Base-by-base conservation (phyloP, 805 yeast genomes). In the Yarrowia osloensis region DNA sequence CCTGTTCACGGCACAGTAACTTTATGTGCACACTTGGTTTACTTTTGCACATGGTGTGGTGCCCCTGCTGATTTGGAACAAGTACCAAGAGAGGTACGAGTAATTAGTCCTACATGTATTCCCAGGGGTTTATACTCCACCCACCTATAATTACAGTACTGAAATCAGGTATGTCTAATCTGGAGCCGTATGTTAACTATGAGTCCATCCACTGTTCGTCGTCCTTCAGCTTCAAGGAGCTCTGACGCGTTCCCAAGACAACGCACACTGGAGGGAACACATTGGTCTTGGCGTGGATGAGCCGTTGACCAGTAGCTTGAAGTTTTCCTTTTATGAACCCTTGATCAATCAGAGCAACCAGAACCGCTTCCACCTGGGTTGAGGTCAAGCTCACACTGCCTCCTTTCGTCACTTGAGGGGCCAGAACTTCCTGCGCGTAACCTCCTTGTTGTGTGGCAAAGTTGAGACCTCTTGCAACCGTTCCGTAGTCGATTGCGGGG, bases 241-340 rank as follows among this genome's bases (percentile, higher is more conserved):
- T 29, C 44, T 21, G 26, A 1, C 42, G 29, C 4, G 54, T 17
- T 5, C 54, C 42, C 13, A 61, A 7, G 5, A 61, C 44, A 4
- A n/a, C 24, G 17, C 33, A 15, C 2, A 71, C 42, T 1, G 65
- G 57, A 29, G 68, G 69, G 40, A 70, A 65, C 5, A 66, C 69
- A 2, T 63, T 57, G 1, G 73, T 62, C 5, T 67, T 59, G 1
- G 77, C 76, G 9, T 61, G 44, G 74, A 29, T 28, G 73, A 70
- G 22, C 70, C 73, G 17, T 35, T 39, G 9, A 70, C 67, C 22
- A 70, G 70, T 31, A 74, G 66, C 24, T 69, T 65, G 71, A 17
- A 80, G 68, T 29, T 77, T 76, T n/a, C 77, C 81, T 55, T 72
- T 76, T 68, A 80, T 68, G 59, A 73, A 72, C 9, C 80, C 80